Percentiles rank a stretch among this genome's conserved stretches.
Conservation (phyloP, 2,329 filamentous ascomycete genomes). For the Microdochium nivale region DNA sequence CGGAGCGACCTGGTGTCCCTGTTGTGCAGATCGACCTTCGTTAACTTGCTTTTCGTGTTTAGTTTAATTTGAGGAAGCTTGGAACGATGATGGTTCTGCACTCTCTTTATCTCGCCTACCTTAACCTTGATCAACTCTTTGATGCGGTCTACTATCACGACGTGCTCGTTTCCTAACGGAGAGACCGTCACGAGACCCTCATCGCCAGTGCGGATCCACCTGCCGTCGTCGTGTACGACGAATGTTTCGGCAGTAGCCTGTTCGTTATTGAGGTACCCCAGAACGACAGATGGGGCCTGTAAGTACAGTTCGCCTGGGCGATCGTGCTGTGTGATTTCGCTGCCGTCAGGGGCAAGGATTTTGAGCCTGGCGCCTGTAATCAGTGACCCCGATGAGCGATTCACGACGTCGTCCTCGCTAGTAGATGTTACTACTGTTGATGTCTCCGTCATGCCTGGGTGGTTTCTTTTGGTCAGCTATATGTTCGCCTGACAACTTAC, state of each 20-base stretch:
- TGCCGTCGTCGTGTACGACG: conserved; percentile 51
- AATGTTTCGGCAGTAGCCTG: conserved; percentile 79
- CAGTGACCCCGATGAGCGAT: conserved; percentile 65
- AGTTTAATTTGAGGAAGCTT: too few relatives aligned
- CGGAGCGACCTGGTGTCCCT: conserved; percentile 73
- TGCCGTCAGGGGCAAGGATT: conserved; percentile 58
- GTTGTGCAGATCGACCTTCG: neutral
- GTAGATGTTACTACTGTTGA: conserved; percentile 59
- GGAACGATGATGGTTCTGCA: too few relatives aligned
- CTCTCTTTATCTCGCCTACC: conserved; percentile 17
- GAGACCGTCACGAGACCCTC: conserved; percentile 63
- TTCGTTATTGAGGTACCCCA: conserved; percentile 83
- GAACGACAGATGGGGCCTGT: conserved; percentile 64
- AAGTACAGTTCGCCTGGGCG: conserved; percentile 74
- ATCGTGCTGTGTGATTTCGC: conserved; percentile 56
- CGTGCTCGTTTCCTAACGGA: conserved; percentile 63
- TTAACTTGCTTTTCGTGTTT: too few relatives aligned
- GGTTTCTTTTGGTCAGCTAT: neutral
- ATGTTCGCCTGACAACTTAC: conserved; percentile 1
- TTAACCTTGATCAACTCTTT: conserved; percentile 46
- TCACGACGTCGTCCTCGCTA: conserved; percentile 53
- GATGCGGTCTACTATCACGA: conserved; percentile 73
- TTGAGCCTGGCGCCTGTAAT: conserved; percentile 57
- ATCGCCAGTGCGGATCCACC: conserved; percentile 80
- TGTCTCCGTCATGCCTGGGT: conserved; percentile 65